Conservation (phyloP, 208 protist species). For the Crithidia acanthocephali region DNA sequence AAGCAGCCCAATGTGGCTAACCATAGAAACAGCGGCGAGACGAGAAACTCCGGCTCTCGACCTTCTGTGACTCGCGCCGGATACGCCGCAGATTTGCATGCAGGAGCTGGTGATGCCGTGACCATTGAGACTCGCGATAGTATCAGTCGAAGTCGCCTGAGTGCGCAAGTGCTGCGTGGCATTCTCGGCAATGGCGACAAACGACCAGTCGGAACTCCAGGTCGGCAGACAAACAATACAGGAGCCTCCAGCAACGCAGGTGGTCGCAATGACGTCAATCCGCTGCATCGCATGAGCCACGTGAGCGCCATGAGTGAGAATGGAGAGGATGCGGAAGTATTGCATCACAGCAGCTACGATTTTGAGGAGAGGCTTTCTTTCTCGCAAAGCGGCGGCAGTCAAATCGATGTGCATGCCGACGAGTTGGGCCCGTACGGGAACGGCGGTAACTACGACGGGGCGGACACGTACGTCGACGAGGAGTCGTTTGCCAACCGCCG, state of each 20-base stretch:
- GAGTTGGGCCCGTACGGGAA: not conserved
- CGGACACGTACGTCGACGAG: conserved; percentile 7
- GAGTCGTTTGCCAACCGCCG: conserved; percentile 17
- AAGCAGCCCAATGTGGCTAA: not conserved
- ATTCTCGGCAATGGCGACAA: conserved; percentile 10
- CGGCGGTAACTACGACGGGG: not conserved
- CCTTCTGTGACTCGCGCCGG: not conserved
- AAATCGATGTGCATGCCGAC: conserved; percentile 6
- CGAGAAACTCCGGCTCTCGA: not conserved
- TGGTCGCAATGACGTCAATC: conserved; percentile 3
- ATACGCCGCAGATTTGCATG: conserved; percentile 6
- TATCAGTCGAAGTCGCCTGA: conserved; percentile 12
- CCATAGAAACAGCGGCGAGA: conserved; percentile 4
- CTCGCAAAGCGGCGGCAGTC: conserved; percentile 10
- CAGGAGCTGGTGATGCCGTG: not conserved
- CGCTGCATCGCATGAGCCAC: conserved; percentile 9
- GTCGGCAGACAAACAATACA: not conserved
- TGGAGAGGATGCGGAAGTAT: not conserved
- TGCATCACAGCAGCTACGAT: not conserved
- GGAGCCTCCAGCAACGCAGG: not conserved
- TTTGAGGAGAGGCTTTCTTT: conserved; percentile 1
- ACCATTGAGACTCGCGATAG: conserved; percentile 24
- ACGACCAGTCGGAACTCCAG: not conserved
- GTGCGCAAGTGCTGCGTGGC: conserved; percentile 14
- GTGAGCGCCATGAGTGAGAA: not conserved